These are phyloP conservation scores for Lantana camara DNA, from an alignment of 257 asterid species.

Conservation along the genomic window DNA sequence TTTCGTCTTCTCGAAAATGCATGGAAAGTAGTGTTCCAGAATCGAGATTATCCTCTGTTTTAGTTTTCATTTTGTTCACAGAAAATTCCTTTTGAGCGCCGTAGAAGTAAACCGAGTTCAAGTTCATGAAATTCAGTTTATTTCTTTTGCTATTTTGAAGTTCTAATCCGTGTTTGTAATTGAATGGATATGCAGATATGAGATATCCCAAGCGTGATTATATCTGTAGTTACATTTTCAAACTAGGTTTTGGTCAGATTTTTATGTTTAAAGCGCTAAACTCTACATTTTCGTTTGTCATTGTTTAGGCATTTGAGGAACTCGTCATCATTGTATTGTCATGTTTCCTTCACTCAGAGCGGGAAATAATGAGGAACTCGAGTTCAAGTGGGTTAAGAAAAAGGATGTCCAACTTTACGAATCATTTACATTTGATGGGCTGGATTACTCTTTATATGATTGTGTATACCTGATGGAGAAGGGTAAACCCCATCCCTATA, in stretches of 20 bases:
- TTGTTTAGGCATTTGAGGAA: not conserved
- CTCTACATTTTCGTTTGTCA: not conserved
- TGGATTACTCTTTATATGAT: slow-evolving; percentile 43
- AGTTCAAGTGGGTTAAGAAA: slow-evolving; percentile 48
- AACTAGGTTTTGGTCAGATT: not conserved
- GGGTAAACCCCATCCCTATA: slow-evolving; percentile 29
- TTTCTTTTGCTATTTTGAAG: not conserved
- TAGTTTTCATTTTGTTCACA: not conserved
- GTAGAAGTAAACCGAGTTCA: too few species aligned
- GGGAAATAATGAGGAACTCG: slow-evolving; percentile 27
- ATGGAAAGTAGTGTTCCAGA: not conserved
- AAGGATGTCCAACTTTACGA: slow-evolving; percentile 40
- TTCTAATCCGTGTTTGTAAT: not conserved
- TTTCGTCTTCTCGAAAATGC: not conserved
- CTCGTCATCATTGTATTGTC: not conserved
- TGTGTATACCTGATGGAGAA: slow-evolving; percentile 52
- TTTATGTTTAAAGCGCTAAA: too few species aligned
- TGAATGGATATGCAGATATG: not conserved
- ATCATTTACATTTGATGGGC: slow-evolving; percentile 49
- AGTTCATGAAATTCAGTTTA: not conserved
- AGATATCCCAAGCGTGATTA: not conserved
- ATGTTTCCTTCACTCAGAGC: slow-evolving; percentile 1
- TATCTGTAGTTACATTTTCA: not conserved
- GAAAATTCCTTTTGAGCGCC: too few species aligned
- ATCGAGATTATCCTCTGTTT: not conserved